phyloP scores from a whole-genome alignment of 2,329 filamentous ascomycete genomes.

The Cladosporium colombiae region DNA sequence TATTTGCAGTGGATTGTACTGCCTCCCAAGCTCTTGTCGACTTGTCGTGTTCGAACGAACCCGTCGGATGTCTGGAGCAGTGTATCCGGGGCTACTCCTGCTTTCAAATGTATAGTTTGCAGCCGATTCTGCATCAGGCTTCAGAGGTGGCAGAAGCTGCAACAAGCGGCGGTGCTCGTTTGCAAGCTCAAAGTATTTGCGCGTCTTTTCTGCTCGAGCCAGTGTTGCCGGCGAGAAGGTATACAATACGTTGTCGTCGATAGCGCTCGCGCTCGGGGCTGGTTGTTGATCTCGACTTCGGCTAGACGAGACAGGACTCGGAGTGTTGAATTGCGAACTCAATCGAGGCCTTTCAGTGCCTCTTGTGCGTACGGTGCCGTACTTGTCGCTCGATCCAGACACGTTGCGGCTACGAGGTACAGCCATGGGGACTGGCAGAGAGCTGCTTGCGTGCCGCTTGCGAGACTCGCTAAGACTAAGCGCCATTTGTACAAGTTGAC shows the following conservation, averaged over 20 bases:
- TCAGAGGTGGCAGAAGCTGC: slow-evolving; percentile 74
- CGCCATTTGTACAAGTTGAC: slow-evolving; percentile 91
- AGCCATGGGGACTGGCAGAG: slow-evolving; percentile 52
- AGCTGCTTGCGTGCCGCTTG: slow-evolving; percentile 61
- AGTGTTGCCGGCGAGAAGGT: slow-evolving; percentile 78
- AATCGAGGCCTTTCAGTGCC: slow-evolving; percentile 27
- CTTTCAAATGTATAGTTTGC: slow-evolving; percentile 44
- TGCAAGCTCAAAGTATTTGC: slow-evolving; percentile 80
- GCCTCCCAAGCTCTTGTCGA: slow-evolving; percentile 57
- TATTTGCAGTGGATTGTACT: slow-evolving; percentile 89
- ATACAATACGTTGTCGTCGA: slow-evolving; percentile 54
- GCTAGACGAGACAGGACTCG: slow-evolving; percentile 8
- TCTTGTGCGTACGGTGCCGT: slow-evolving; percentile 28
- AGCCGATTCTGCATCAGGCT: slow-evolving; percentile 45
- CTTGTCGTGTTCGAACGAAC: slow-evolving; percentile 36
- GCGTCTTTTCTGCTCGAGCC: slow-evolving; percentile 79
- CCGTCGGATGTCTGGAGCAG: slow-evolving; percentile 43
- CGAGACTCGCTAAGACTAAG: slow-evolving; percentile 82
- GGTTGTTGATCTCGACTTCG: slow-evolving; percentile 10
- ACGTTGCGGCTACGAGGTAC: slow-evolving; percentile 9
- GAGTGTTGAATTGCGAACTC: slow-evolving; percentile 6
- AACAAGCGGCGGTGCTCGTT: slow-evolving; percentile 80
- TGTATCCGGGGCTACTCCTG: slow-evolving; percentile 44
- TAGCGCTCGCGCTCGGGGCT: background rate
- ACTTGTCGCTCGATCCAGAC: slow-evolving; percentile 23